Conservation (phyloP, 2,329 filamentous ascomycete species). For the Daldinia eschscholtzii region DNA sequence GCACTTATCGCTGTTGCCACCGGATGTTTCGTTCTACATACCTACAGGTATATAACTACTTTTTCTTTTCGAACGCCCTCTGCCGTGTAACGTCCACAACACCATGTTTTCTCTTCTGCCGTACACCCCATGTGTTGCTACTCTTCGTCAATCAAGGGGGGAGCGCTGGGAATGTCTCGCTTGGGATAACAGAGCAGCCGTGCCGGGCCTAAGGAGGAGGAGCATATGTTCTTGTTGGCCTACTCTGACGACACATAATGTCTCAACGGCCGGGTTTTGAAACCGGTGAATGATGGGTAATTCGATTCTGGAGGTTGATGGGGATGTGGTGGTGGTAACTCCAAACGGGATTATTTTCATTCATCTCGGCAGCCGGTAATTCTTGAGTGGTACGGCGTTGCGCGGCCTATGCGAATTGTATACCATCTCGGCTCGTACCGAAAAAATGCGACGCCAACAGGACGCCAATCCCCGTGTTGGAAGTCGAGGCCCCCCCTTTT, state of each 20-base stretch:
- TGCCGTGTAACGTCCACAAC: constrained; percentile 39
- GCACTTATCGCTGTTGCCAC: constrained; percentile 31
- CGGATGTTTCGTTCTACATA: constrained; percentile 37
- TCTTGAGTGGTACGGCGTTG: constrained; percentile 33
- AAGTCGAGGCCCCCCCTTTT: neutral
- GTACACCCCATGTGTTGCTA: constrained; percentile 16
- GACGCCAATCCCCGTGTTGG: constrained; percentile 19
- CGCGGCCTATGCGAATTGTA: constrained; percentile 24
- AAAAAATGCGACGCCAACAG: constrained; percentile 24
- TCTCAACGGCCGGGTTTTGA: constrained; percentile 3
- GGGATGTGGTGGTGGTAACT: constrained; percentile 13
- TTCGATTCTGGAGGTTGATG: neutral
- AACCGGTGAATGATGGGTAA: constrained; percentile 11
- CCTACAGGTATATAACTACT: constrained; percentile 27
- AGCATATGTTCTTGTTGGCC: constrained; percentile 8
- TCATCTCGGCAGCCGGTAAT: constrained; percentile 29
- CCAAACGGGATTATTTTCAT: constrained; percentile 20
- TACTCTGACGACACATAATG: constrained; percentile 9
- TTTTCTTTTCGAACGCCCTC: constrained; percentile 23
- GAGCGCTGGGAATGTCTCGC: neutral
- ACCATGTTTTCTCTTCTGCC: constrained; percentile 13
- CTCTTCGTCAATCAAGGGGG: constrained; percentile 18
- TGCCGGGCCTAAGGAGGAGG: constrained; percentile 11
- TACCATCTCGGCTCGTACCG: constrained; percentile 39
- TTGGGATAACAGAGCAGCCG: constrained; percentile 18